These are phyloP conservation scores for Triticum monococcum DNA, from an alignment of 176 grass and related monocot species.

Conservation along the genomic window DNA sequence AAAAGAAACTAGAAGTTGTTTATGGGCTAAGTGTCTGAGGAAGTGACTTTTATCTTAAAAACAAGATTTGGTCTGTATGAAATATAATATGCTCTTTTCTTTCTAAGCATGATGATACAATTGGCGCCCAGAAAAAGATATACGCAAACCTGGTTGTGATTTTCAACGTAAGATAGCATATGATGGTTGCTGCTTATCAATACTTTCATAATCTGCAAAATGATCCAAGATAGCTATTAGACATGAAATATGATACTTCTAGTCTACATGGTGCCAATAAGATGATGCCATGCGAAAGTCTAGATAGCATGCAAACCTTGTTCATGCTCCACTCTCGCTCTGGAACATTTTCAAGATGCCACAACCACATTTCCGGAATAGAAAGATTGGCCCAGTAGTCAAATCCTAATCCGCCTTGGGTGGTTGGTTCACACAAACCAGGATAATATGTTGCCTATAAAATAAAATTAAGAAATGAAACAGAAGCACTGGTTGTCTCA, in stretches of 20 bases:
- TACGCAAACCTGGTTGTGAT: constrained; percentile 76
- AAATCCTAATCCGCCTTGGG: constrained; percentile 93
- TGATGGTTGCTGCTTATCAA: constrained; percentile 57
- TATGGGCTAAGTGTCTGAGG: not conserved
- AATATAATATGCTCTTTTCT: constrained; percentile 9
- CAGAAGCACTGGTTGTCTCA: not conserved
- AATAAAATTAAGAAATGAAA: constrained; percentile 19
- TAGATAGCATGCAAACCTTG: constrained; percentile 56
- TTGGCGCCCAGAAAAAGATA: not conserved
- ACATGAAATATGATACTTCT: constrained; percentile 22
- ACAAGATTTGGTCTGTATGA: constrained; percentile 10
- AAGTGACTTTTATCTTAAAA: not conserved
- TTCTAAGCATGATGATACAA: constrained; percentile 28
- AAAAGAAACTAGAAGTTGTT: constrained; percentile 3
- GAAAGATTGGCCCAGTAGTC: constrained; percentile 91
- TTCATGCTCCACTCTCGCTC: constrained; percentile 89
- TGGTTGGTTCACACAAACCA: constrained; percentile 82
- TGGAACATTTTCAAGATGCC: constrained; percentile 92
- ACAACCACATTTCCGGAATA: constrained; percentile 92
- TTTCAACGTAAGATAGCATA: constrained; percentile 88
- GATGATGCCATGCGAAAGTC: not conserved
- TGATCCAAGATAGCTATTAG: not conserved
- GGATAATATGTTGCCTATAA: constrained; percentile 90
- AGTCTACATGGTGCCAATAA: not conserved
- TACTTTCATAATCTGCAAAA: constrained; percentile 80